Evolutionary conservation across 78 protist genomes (phyloP).

Genomic region (Dictyostelium capitatum): DNA sequence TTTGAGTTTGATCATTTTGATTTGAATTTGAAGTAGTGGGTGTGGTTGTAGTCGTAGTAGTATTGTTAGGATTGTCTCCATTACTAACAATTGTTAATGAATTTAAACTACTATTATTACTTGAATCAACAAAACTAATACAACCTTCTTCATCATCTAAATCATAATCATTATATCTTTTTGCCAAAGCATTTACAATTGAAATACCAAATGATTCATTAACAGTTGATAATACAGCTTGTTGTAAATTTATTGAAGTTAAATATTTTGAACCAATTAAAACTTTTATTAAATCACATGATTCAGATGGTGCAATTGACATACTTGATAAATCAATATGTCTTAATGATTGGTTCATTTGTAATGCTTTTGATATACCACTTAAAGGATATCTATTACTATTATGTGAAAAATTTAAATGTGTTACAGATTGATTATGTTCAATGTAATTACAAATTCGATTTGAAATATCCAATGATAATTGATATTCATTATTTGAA

Average conservation of each 20-base stretch:
- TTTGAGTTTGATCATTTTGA: not conserved
- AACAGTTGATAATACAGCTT: not conserved
- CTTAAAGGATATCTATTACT: conserved; percentile 30
- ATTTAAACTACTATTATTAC: not conserved
- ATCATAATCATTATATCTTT: conserved; percentile 42
- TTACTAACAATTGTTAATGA: not conserved
- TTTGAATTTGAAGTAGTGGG: not conserved
- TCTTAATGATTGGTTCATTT: not conserved
- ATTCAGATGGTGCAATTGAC: conserved; percentile 15
- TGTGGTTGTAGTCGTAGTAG: not conserved
- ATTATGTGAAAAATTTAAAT: conserved; percentile 43
- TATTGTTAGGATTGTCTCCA: not conserved
- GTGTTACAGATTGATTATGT: not conserved
- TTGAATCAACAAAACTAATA: not conserved
- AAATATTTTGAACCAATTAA: not conserved
- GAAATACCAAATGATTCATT: conserved; percentile 3
- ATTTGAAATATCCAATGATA: conserved; percentile 32
- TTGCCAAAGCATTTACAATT: conserved; percentile 8
- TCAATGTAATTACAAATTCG: conserved; percentile 23
- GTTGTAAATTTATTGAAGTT: conserved; percentile 36
- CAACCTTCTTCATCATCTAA: conserved; percentile 19
- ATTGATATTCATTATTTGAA: conserved; percentile 58
- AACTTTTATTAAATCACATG: not conserved
- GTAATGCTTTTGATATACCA: conserved; percentile 18
- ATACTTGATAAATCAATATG: conserved; percentile 36